phyloP scores from a whole-genome alignment of 345 rosid genomes.

The Melaleuca alternifolia region DNA sequence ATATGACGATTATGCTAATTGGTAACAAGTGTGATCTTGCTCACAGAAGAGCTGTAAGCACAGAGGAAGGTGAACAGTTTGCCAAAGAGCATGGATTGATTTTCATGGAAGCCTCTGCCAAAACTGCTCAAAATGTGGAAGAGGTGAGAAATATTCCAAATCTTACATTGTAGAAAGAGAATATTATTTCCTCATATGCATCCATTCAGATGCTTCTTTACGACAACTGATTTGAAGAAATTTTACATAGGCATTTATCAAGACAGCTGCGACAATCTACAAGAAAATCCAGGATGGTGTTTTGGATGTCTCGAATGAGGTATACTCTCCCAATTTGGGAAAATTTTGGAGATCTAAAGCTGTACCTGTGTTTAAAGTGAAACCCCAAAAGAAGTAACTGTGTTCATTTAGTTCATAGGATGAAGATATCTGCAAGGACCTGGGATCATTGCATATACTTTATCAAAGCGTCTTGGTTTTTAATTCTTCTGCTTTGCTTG shows the following conservation, averaged over 20 bases:
- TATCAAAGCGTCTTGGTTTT: not conserved
- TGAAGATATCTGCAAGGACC: not conserved
- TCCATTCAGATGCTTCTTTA: not conserved
- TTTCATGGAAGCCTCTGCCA: constrained; percentile 99
- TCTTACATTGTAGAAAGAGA: not conserved
- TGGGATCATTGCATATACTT: not conserved
- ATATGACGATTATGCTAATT: constrained; percentile 93
- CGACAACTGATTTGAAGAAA: not conserved
- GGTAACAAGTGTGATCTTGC: constrained; percentile 96
- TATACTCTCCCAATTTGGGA: constrained; percentile 1
- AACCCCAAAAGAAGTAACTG: not conserved
- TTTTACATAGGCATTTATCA: constrained; percentile 61
- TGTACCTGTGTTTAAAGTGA: not conserved
- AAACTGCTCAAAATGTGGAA: constrained; percentile 96
- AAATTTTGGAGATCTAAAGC: not conserved
- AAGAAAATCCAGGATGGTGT: constrained; percentile 96
- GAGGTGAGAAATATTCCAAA: constrained; percentile 36
- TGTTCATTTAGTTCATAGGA: not conserved
- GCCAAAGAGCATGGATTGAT: constrained; percentile 95
- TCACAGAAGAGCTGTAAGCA: constrained; percentile 90
- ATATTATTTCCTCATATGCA: not conserved
- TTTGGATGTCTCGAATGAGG: constrained; percentile 95
- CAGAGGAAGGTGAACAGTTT: constrained; percentile 94
- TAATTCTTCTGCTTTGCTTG: not conserved
- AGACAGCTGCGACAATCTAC: constrained; percentile 89